phyloP scores from a whole-genome alignment of 2,329 filamentous ascomycete species.

The Diplocarpon mali region DNA sequence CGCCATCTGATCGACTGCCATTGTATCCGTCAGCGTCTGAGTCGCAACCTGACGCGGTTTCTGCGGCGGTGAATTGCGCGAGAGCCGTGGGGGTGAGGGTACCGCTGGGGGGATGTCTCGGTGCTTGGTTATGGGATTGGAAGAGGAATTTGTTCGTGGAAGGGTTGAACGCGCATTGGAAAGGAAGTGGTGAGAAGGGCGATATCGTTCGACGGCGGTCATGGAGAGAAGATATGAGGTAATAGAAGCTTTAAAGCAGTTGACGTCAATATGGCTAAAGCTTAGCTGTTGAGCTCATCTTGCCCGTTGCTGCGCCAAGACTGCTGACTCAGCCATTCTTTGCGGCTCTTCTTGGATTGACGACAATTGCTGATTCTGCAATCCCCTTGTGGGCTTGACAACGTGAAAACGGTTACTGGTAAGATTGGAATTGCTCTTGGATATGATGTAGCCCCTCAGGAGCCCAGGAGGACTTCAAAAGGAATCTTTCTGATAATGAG shows the following conservation, averaged over 20 bases:
- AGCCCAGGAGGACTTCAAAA: too few species aligned
- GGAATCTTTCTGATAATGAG: too few species aligned
- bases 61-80: constrained; percentile 41
- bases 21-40: not conserved
- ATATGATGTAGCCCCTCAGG: too few species aligned
- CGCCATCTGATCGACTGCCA: constrained; percentile 24
- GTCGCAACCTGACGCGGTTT: constrained; percentile 1
- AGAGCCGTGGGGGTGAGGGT: constrained; percentile 48
- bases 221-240: constrained; percentile 29
- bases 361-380: too few species aligned
- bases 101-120: constrained; percentile 47
- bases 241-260: not conserved
- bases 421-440: too few species aligned
- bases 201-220: constrained; percentile 50
- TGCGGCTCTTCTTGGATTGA: too few species aligned
- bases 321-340: too few species aligned
- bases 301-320: too few species aligned
- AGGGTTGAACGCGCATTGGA: constrained; percentile 22
- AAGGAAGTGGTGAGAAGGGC: constrained; percentile 23
- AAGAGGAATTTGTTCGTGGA: constrained; percentile 32
- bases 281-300: too few species aligned
- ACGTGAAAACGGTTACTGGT: too few species aligned
- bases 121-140: constrained; percentile 35
- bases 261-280: too few species aligned
- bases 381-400: too few species aligned